Conservation (phyloP, 2,329 filamentous ascomycete species). For the Byssoonygena ceratinophila region DNA sequence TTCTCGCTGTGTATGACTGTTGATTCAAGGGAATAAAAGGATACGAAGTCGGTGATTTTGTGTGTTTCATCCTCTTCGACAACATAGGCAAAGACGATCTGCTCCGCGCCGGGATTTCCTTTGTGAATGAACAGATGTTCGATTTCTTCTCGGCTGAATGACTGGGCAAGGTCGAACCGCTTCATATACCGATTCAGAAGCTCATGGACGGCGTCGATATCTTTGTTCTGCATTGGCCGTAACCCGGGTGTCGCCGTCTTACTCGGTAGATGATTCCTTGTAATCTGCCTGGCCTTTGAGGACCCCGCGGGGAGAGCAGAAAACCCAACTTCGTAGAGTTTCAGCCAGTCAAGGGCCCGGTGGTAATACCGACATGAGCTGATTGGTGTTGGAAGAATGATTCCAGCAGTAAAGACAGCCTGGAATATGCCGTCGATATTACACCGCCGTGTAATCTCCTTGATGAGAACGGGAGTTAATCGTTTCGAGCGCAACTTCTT, state of each 20-base stretch:
- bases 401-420: conserved; percentile 88
- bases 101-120: conserved; percentile 53
- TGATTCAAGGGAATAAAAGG: conserved; percentile 90
- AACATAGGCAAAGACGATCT: conserved; percentile 89
- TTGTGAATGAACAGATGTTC: conserved; percentile 79
- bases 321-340: conserved; percentile 90
- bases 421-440: conserved; percentile 82
- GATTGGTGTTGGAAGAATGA: conserved; percentile 81
- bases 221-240: conserved; percentile 66
- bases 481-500: conserved; percentile 94
- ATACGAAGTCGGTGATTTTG: conserved; percentile 92
- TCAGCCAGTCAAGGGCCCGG: conserved; percentile 86
- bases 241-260: conserved; percentile 62
- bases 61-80: conserved; percentile 62
- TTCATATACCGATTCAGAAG: conserved; percentile 67
- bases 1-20: conserved; percentile 75
- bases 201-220: conserved; percentile 63
- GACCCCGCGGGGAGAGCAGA: conserved; percentile 74
- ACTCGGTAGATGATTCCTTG: conserved; percentile 73
- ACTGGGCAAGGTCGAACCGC: conserved; percentile 73
- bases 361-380: conserved; percentile 94
- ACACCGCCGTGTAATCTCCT: conserved; percentile 89
- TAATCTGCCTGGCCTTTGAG: conserved; percentile 74
- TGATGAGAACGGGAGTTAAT: conserved; percentile 86
- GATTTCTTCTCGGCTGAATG: conserved; percentile 69